Evolutionary conservation across 2,329 filamentous ascomycete genomes (phyloP).

Genomic region (Aureobasidium namibiae): DNA sequence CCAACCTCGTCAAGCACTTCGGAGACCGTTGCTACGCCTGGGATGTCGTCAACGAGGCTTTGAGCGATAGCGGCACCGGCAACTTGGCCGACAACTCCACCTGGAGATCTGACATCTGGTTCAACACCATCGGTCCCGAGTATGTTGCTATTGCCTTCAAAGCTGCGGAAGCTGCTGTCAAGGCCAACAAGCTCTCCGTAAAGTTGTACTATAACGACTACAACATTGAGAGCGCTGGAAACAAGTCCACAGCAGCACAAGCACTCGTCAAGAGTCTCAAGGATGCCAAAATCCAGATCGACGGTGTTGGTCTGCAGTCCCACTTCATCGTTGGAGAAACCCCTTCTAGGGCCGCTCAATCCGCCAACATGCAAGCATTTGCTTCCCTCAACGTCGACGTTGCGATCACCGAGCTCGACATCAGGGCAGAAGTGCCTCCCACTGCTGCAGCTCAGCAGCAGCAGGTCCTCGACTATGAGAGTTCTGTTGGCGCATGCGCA

Average conservation of each 20-base stretch:
- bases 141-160: constrained; percentile 53
- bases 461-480: constrained; percentile 43
- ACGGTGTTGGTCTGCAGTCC: constrained; percentile 55
- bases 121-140: constrained; percentile 45
- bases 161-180: constrained; percentile 46
- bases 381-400: constrained; percentile 47
- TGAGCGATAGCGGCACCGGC: constrained; percentile 36
- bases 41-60: constrained; percentile 59
- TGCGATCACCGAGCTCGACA: constrained; percentile 55
- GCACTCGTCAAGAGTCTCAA: constrained; percentile 29
- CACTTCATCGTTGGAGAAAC: constrained; percentile 52
- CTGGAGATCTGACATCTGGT: constrained; percentile 47
- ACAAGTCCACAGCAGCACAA: constrained; percentile 32
- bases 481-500: constrained; percentile 29
- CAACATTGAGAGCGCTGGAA: constrained; percentile 50
- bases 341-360: constrained; percentile 38
- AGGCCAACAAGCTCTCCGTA: constrained; percentile 44
- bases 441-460: constrained; percentile 33
- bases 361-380: constrained; percentile 43
- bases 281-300: constrained; percentile 39
- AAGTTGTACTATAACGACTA: constrained; percentile 60
- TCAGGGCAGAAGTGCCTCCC: constrained; percentile 43
- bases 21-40: constrained; percentile 54
- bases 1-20: constrained; percentile 50
- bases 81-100: constrained; percentile 36